A percentile compares a stretch with the other conserved stretches of the same genome.
These are phyloP conservation scores for Hypoxylon sp. DNA, from an alignment of 2,329 filamentous ascomycete species.

Conservation along the genomic window DNA sequence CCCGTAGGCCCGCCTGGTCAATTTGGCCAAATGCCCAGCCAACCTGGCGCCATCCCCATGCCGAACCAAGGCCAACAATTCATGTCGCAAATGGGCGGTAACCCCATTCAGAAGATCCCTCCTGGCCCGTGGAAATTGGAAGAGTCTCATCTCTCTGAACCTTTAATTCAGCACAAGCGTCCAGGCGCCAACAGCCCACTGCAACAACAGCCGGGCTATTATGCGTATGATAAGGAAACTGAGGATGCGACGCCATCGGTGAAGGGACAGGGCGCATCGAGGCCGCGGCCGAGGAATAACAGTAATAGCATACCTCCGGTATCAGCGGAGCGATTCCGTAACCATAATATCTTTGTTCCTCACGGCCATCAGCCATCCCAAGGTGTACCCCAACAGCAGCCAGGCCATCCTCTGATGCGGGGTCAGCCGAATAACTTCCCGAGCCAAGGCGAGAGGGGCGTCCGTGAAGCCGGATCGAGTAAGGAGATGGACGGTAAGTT, in stretches of 20 bases:
- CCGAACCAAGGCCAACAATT: constrained; percentile 48
- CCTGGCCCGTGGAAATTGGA: constrained; percentile 68
- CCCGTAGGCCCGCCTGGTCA: constrained; percentile 44
- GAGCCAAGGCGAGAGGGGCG: constrained; percentile 55
- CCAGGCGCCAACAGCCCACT: constrained; percentile 54
- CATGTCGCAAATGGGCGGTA: constrained; percentile 51
- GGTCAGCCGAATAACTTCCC: constrained; percentile 60
- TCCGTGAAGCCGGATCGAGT: constrained; percentile 59
- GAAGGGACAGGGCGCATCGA: constrained; percentile 36
- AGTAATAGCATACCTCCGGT: constrained; percentile 62
- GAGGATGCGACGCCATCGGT: constrained; percentile 51
- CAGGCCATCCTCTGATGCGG: constrained; percentile 55
- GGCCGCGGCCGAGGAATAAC: constrained; percentile 46
- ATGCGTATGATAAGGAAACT: constrained; percentile 67
- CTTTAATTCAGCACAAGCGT: constrained; percentile 60
- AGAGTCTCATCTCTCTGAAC: constrained; percentile 68
- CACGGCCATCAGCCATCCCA: constrained; percentile 41
- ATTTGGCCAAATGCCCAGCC: constrained; percentile 44
- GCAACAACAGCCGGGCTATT: constrained; percentile 54
- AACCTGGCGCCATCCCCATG: constrained; percentile 35
- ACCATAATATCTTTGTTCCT: constrained; percentile 58
- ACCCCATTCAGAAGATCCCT: constrained; percentile 60
- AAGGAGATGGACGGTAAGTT: constrained; percentile 66
- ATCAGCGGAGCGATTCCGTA: constrained; percentile 65
- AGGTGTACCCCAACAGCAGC: constrained; percentile 37